Evolutionary conservation across 2,329 filamentous ascomycete species (phyloP), one percentile per base, ranked within the genome.

Genomic region (Berkeleyomyces rouxiae): DNA sequence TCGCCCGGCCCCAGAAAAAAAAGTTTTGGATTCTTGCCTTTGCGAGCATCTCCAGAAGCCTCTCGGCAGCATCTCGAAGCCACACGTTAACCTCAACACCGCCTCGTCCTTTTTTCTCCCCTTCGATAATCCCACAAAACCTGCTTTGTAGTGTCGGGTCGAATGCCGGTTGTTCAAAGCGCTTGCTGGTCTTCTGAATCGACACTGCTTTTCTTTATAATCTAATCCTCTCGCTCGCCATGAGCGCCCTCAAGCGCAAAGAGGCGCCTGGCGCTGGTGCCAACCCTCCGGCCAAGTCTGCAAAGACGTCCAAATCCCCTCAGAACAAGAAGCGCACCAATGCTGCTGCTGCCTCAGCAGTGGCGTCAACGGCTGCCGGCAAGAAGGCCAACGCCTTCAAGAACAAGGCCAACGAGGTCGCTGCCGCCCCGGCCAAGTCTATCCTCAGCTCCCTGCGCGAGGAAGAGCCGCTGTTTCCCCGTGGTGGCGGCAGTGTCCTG

Each of bases 381-480:
- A 66, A 44, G 63, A 60, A 66, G 64, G 60, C 66, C 73, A 61
- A 76, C 73, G 66, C 69, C 73, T 65, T 71, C 72, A 66, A 73
- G 71, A 67, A 67, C 68, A 39, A 66, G 67, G 64, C 62, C 37
- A 71, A 72, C 44, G 70, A 71, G 61, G 74, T 74, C 31, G 66
- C 66, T 47, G 64, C 66, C 65, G 59, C 66, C 61, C 66, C 74
- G 3, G 69, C 70, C 63, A 70, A 71, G 68, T 70, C 73, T 11
- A 67, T 75, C 39, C 71, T 80, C 62, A 78, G 79, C 44, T 70
- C 76, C 9, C 70, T 82, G 59, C 83, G 80, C 72, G 86, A 93
- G 67, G 93, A 97, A 67, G 93, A 96, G 71, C 85, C 85, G 42
- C 79, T 92, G 53, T 99, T 99, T 70, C 92, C 93, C 67, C 84